Base-by-base conservation (phyloP, 192 early-diverging fungal genomes). In the Entophlyctis luteolus region DNA sequence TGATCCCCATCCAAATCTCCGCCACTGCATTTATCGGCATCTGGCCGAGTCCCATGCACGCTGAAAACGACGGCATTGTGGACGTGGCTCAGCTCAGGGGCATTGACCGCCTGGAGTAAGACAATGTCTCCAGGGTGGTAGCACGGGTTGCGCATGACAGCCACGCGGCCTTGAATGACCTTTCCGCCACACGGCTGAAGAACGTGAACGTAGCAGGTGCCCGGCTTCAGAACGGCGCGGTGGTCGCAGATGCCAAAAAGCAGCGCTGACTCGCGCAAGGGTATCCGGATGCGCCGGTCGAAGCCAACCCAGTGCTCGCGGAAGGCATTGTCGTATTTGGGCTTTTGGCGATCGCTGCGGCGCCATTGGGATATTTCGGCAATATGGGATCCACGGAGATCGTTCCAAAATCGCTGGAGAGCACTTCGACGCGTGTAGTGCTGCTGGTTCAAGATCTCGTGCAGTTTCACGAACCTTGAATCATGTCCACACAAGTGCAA, bases 81-180 rank as follows among this genome's bases (percentile, higher is more conserved):
- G 4, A 65, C n/a, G 20, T 37, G 36, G 32, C 48, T 52, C 12
- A 62, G 45, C 16, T 59, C 38, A 4, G n/a, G 28, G 18, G n/a
- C 14, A 4, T 59, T 36, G n/a, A 68, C 72, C 6, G 72, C 72
- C 34, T 67, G 28, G 4, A 73, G 58, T 4, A 59, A 27, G 16
- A 67, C 22, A 53, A 73, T 59, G 48, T 73, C 72, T 28, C 58
- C 58, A 18, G 72, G 68, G 62, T 73, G 72, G 42, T 73, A 73
- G 42, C 66, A 73, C 1, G 72, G 72, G 58, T 70, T 70, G 28
- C 72, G 52, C 34, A 47, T 27, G 2, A 73, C 49, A 16, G 60
- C 46, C 4, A 73, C 68, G 3, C 36, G 68, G 18, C 72, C 72
- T 12, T n/a, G 39, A 22, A 73, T 12, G 22, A 35, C 33, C 27